A percentile compares a stretch with the other conserved stretches of the same genome.
Conservation (phyloP, 1,139 yeast genomes). For the Pichia inconspicua region DNA sequence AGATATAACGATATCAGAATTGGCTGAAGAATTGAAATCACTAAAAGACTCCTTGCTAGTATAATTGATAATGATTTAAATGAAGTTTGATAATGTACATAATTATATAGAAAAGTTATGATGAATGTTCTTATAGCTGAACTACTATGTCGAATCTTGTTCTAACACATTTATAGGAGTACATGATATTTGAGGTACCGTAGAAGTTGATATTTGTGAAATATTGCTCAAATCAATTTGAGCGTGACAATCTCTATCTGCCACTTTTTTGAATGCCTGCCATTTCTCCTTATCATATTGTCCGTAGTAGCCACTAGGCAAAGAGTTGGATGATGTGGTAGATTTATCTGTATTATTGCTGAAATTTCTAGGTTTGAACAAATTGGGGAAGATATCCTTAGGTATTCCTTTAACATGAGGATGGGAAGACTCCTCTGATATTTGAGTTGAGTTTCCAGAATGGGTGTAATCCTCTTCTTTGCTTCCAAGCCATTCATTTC, state of each 20-base stretch:
- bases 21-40: slow-evolving; percentile 49
- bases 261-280: slow-evolving; percentile 38
- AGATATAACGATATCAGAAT: slow-evolving; percentile 30
- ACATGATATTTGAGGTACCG: neutral
- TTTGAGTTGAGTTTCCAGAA: neutral
- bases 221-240: neutral
- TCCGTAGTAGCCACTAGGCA: slow-evolving; percentile 55
- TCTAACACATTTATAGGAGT: neutral
- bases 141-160: neutral
- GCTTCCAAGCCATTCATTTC: neutral
- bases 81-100: neutral
- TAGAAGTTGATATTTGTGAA: neutral
- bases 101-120: slow-evolving; percentile 5
- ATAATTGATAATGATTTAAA: neutral
- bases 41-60: slow-evolving; percentile 39
- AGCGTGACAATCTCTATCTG: neutral
- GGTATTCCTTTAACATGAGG: neutral
- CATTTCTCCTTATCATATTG: slow-evolving; percentile 62
- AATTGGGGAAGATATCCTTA: neutral
- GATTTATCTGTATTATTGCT: slow-evolving; percentile 10
- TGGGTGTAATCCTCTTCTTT: neutral
- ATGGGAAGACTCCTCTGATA: neutral
- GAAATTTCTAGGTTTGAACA: neutral
- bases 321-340: slow-evolving; percentile 30
- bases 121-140: neutral